These are phyloP conservation scores for Erucastrum elatum DNA, from an alignment of 345 rosid species.

Conservation along the genomic window DNA sequence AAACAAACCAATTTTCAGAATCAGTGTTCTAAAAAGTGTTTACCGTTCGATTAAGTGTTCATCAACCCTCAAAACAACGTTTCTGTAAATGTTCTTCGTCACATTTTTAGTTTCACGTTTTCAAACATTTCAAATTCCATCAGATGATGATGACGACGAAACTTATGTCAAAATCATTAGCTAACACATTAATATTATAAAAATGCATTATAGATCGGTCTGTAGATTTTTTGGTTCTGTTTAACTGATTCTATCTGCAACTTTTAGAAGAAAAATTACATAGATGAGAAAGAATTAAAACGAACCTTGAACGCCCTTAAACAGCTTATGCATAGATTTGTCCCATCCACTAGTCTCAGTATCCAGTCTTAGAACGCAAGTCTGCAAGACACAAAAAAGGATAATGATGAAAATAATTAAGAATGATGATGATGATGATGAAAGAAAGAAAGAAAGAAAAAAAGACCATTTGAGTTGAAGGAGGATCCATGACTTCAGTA, in stretches of 20 bases:
- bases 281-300: background rate
- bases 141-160: background rate
- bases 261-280: background rate
- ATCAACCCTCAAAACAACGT: background rate
- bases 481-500: background rate
- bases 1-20: background rate
- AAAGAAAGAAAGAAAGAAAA: background rate
- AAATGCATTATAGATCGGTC: background rate
- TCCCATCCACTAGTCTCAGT: background rate
- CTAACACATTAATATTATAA: background rate
- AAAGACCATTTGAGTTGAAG: background rate
- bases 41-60: background rate
- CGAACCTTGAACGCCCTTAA: background rate
- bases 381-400: background rate
- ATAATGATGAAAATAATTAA: background rate
- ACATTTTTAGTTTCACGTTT: background rate
- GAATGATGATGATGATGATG: background rate
- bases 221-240: background rate
- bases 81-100: background rate
- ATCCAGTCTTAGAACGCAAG: background rate
- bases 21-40: background rate
- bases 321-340: background rate
- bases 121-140: background rate
- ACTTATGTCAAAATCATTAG: background rate
- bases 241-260: background rate